Evolutionary conservation across 495 filamentous ascomycete species (phyloP).

Genomic region (Aspergillus panamensis): DNA sequence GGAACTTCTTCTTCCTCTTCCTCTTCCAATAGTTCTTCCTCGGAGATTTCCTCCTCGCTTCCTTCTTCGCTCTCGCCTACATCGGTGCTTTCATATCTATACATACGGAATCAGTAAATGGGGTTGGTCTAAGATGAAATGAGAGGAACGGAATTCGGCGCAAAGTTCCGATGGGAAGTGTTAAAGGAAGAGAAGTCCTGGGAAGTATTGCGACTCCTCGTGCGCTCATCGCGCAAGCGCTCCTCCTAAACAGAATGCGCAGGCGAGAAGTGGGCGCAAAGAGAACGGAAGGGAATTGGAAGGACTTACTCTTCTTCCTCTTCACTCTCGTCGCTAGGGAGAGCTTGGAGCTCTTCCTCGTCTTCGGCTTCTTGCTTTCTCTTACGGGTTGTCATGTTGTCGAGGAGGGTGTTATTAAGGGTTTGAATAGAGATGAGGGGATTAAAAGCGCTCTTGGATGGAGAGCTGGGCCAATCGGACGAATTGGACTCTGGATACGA

Average conservation of each 20-base stretch:
- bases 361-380: slow-evolving; percentile 61
- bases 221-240: background rate
- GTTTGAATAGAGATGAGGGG: slow-evolving; percentile 7
- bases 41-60: slow-evolving; percentile 24
- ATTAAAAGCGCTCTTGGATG: slow-evolving; percentile 10
- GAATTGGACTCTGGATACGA: slow-evolving; percentile 7
- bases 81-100: slow-evolving; percentile 52
- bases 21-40: slow-evolving; percentile 37
- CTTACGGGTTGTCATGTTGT: slow-evolving; percentile 60
- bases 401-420: slow-evolving; percentile 2
- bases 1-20: slow-evolving; percentile 30
- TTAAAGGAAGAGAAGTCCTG: background rate
- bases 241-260: background rate
- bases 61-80: slow-evolving; percentile 44
- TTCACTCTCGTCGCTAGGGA: slow-evolving; percentile 59
- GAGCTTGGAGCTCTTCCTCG: slow-evolving; percentile 56
- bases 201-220: background rate
- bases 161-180: background rate
- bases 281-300: background rate
- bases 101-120: background rate
- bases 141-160: background rate
- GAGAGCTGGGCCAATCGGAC: slow-evolving; percentile 1
- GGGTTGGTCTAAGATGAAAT: background rate
- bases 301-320: slow-evolving; percentile 62
- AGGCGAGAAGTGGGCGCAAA: slow-evolving; percentile 5